phyloP scores from a whole-genome alignment of 148 eudicot genomes.

The Vaccinium corymbosum region DNA sequence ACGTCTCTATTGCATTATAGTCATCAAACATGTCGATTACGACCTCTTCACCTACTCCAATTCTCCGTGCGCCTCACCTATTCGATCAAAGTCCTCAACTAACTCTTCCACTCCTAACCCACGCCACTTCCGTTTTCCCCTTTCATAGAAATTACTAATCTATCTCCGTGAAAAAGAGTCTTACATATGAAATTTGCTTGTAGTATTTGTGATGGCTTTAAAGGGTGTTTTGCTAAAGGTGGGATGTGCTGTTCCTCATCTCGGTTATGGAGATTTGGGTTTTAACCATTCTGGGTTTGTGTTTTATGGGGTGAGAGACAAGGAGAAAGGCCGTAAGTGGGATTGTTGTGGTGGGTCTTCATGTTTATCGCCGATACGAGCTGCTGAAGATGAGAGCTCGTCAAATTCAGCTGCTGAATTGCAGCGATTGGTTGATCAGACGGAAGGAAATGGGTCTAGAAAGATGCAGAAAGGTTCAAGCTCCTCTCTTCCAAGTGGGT shows the following conservation, averaged over 20 bases:
- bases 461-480: conserved; percentile 40
- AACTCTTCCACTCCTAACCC: conserved; percentile 7
- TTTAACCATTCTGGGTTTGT: conserved; percentile 16
- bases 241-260: conserved; percentile 33
- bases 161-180: neutral
- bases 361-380: conserved; percentile 25
- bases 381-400: conserved; percentile 45
- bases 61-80: neutral
- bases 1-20: too few relatives aligned
- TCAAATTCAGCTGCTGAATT: conserved; percentile 27
- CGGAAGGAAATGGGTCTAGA: conserved; percentile 19
- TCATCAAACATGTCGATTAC: neutral
- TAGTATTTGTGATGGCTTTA: conserved; percentile 32
- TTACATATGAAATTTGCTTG: neutral
- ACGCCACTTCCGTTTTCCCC: neutral
- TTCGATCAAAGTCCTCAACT: conserved; percentile 11
- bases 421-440: conserved; percentile 19
- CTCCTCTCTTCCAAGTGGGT: conserved; percentile 54
- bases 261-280: conserved; percentile 23
- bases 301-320: conserved; percentile 21
- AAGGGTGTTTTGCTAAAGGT: conserved; percentile 26
- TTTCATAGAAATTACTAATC: neutral
- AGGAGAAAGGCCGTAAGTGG: conserved; percentile 28
- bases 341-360: conserved; percentile 29
- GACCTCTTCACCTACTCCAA: neutral